Evolutionary conservation across 768 basidiomycete species (phyloP).

Genomic region (Rhodotorula toruloides): DNA sequence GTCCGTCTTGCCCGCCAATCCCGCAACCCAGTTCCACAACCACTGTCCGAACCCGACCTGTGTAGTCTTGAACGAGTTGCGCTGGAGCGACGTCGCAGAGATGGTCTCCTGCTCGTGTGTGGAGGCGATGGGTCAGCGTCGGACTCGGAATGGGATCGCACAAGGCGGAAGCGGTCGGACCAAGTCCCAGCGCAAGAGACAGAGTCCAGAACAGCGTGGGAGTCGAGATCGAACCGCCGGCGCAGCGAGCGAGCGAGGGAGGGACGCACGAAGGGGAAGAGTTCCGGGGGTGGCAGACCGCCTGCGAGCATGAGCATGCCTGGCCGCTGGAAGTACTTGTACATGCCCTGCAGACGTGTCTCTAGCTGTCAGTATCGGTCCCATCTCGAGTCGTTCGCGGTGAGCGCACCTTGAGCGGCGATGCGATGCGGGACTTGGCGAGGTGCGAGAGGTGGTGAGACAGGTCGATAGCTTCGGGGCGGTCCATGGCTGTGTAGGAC

Average conservation of each 20-base stretch:
- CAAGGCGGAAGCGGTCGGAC: neutral
- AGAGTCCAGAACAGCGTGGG: neutral
- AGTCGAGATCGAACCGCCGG: neutral
- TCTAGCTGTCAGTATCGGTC: too few species aligned
- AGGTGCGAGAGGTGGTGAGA: slow-evolving; percentile 32
- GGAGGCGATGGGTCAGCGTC: neutral
- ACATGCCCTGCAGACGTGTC: slow-evolving; percentile 3
- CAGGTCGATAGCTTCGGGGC: slow-evolving; percentile 33
- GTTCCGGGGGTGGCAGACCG: slow-evolving; percentile 64
- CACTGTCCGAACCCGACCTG: slow-evolving; percentile 43
- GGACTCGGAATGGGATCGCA: too few species aligned
- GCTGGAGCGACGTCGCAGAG: slow-evolving; percentile 55
- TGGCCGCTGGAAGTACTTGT: slow-evolving; percentile 36
- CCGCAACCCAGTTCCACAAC: slow-evolving; percentile 56
- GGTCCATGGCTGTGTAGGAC: neutral
- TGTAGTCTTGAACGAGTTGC: slow-evolving; percentile 54
- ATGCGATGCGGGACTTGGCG: slow-evolving; percentile 17
- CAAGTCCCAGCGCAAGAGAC: neutral
- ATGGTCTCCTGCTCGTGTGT: slow-evolving; percentile 53
- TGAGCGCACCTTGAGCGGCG: slow-evolving; percentile 35
- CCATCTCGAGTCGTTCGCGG: neutral
- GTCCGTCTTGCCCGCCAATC: slow-evolving; percentile 49
- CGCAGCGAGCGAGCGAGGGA: neutral
- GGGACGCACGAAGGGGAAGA: slow-evolving; percentile 49
- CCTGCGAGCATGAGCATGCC: slow-evolving; percentile 59